Conservation (phyloP, 2,329 filamentous ascomycete genomes). For the Colletotrichum liriopes region DNA sequence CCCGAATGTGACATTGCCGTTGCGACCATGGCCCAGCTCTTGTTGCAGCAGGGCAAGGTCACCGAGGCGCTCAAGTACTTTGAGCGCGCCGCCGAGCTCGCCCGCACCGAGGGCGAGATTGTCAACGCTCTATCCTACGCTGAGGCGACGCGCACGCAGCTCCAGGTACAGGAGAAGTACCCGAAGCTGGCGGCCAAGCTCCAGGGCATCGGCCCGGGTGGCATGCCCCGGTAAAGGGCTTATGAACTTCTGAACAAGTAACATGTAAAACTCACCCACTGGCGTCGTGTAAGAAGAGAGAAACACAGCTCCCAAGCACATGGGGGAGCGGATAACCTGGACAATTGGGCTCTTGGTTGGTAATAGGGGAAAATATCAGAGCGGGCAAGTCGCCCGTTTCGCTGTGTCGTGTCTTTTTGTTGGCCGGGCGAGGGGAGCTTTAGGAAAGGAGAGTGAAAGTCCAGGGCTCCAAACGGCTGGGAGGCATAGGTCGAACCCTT, state of each 20-base stretch:
- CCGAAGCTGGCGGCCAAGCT: slow-evolving; percentile 83
- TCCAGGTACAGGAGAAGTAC: slow-evolving; percentile 92
- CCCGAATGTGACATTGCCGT: slow-evolving; percentile 99
- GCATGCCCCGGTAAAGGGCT: slow-evolving; percentile 42
- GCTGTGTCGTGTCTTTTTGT: slow-evolving; percentile 32
- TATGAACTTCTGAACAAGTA: slow-evolving; percentile 8
- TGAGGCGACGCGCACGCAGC: slow-evolving; percentile 95
- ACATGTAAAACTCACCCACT: slow-evolving; percentile 20
- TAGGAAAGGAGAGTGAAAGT: slow-evolving; percentile 22
- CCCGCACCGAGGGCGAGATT: slow-evolving; percentile 94
- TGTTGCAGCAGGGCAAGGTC: slow-evolving; percentile 98
- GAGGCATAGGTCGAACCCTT: slow-evolving; percentile 30
- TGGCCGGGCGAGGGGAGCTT: slow-evolving; percentile 30
- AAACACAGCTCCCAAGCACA: slow-evolving; percentile 28
- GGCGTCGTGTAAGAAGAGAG: slow-evolving; percentile 41
- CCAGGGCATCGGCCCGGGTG: slow-evolving; percentile 65
- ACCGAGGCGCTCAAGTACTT: slow-evolving; percentile 96
- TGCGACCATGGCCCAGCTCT: slow-evolving; percentile 97
- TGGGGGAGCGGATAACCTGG: slow-evolving; percentile 17
- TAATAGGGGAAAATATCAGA: slow-evolving; percentile 38
- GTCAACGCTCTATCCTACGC: slow-evolving; percentile 97
- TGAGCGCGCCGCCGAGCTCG: slow-evolving; percentile 94
- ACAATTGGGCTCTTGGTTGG: slow-evolving; percentile 22
- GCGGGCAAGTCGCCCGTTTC: slow-evolving; percentile 29
- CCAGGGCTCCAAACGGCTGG: slow-evolving; percentile 32